A percentile compares a stretch with the other conserved stretches of the same genome.
Evolutionary conservation across 345 rosid species (phyloP).

Genomic region (Eucalyptus brandiana): DNA sequence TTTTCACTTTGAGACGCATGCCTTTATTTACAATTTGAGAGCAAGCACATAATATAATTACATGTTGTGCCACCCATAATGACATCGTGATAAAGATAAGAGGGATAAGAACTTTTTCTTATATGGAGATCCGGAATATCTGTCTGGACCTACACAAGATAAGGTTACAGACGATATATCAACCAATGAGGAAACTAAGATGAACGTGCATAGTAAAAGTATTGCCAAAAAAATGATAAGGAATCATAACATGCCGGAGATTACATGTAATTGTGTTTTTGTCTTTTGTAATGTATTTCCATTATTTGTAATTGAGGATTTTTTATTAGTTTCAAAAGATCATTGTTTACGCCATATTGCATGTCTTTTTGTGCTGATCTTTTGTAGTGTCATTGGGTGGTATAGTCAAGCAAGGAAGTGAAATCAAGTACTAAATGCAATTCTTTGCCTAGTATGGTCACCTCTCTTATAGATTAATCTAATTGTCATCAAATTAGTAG

Average conservation of each 20-base stretch:
- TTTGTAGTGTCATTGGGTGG: neutral
- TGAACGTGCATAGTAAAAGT: neutral
- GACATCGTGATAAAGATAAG: neutral
- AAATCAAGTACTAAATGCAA: neutral
- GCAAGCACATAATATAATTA: neutral
- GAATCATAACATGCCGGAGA: neutral
- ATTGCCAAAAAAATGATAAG: neutral
- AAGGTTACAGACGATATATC: neutral
- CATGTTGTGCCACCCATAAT: neutral
- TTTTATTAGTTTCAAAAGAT: neutral
- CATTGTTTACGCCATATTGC: neutral
- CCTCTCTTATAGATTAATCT: too few relatives aligned
- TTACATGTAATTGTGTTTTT: neutral
- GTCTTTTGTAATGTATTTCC: neutral
- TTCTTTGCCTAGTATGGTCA: neutral
- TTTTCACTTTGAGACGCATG: neutral
- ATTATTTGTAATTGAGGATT: neutral
- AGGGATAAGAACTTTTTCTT: neutral
- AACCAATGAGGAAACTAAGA: neutral
- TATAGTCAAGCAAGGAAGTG: neutral
- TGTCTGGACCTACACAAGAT: neutral
- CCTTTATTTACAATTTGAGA: too few relatives aligned
- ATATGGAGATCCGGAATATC: fast-evolving
- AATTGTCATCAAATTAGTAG: neutral
- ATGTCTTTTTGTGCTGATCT: neutral